Evolutionary conservation across 441 rosid genomes (phyloP), one percentile per base, ranked within the genome.

Genomic region (Eruca vesicaria): DNA sequence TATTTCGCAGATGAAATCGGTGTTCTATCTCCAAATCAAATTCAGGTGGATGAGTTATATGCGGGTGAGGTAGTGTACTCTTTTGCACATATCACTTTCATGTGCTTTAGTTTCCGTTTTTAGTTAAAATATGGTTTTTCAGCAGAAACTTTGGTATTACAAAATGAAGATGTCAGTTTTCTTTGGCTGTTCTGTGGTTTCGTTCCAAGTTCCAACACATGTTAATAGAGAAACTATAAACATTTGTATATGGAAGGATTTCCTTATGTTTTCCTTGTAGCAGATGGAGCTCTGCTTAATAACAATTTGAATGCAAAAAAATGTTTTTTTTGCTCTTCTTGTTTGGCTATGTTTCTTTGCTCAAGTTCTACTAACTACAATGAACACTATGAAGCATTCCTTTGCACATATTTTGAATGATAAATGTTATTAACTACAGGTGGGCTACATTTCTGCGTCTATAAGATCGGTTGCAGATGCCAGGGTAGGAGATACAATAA

Each of bases 381-480:
- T 2, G 32, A 29, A n/a, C n/a, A n/a, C n/a, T n/a, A n/a, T n/a
- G n/a, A n/a, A n/a, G 5, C 63, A 29, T 29, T 57, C 33, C 71
- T 64, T n/a, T 75, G 9, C 69, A 63, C 67, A 71, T 36, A 57
- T 45, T 32, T 59, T 62, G 15, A 70, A 73, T 41, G 69, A n/a
- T 65, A 23, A n/a, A 5, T 69, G 45, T 69, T 60, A 14, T 69
- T 70, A 36, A 71, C 20, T 78, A 66, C 84, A 95, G 98, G 99
- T 95, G 33, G 97, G 99, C 32, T 95, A 92, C 87, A 80, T 96
- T 76, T 88, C 99, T 69, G 99, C 99, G 74, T 96, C 99, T 66
- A 85, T 96, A 79, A 85, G 97, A 83, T 90, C 97, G 8, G 98
- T 96, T 67, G 98, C 95, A 63, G 99, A 96, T 91, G 98, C 99